These are phyloP conservation scores for Platanthera zijinensis DNA, from an alignment of 106 monocot genomes.

Conservation along the genomic window DNA sequence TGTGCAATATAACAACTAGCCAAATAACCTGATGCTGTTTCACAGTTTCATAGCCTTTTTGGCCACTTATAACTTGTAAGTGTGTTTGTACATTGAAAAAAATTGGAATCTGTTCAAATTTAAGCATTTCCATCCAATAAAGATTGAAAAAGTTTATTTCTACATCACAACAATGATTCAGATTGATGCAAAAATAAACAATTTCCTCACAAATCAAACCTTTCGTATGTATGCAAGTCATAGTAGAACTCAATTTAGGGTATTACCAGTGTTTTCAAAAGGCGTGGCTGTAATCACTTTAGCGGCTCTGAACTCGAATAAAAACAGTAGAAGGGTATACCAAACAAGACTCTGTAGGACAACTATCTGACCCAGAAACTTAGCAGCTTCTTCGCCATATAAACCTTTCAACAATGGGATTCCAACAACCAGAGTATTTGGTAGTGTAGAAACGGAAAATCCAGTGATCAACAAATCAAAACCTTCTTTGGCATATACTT, in stretches of 20 bases:
- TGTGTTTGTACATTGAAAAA: no score
- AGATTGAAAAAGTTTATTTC: no score
- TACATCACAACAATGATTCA: no score
- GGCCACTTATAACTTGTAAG: no score
- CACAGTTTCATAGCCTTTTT: no score
- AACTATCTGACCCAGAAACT: slow-evolving; percentile 58
- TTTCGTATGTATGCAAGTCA: not conserved
- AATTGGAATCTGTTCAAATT: no score
- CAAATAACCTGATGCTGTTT: no score
- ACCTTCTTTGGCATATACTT: slow-evolving; percentile 16
- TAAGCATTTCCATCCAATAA: no score
- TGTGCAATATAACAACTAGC: no score
- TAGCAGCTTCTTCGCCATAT: slow-evolving; percentile 61
- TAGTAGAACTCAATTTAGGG: not conserved
- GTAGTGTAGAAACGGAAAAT: slow-evolving; percentile 60
- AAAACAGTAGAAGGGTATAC: slow-evolving; percentile 47
- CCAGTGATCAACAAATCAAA: slow-evolving; percentile 74
- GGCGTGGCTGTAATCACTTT: slow-evolving; percentile 10
- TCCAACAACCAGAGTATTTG: slow-evolving; percentile 71
- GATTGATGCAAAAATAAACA: no score
- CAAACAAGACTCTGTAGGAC: slow-evolving; percentile 63
- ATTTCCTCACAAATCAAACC: no score
- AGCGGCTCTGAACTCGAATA: slow-evolving; percentile 70
- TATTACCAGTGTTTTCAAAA: slow-evolving; percentile 25
- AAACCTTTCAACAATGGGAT: slow-evolving; percentile 62